These are phyloP conservation scores for Globisporangium spinosum DNA, from an alignment of 352 stramenopile species.

Conservation along the genomic window DNA sequence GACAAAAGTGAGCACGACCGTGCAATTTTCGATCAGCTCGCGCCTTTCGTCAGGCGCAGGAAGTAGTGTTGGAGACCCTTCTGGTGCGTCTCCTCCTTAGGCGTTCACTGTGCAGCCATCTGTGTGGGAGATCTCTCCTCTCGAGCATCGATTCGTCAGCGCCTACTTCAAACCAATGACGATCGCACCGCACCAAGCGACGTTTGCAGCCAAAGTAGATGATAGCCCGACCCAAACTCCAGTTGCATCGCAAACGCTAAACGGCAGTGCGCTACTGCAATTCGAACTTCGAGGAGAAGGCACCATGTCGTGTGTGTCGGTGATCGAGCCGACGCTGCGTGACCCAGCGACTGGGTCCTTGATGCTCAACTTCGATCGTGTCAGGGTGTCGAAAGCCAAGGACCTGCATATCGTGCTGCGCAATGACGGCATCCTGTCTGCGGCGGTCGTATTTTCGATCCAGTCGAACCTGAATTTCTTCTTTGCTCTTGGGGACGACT, in stretches of 20 bases:
- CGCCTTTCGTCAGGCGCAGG: not conserved
- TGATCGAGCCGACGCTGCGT: constrained; percentile 74
- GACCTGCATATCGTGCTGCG: constrained; percentile 64
- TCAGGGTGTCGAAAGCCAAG: constrained; percentile 72
- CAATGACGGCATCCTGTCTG: constrained; percentile 91
- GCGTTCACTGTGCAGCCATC: constrained; percentile 89
- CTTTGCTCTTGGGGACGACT: constrained; percentile 72
- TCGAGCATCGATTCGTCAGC: constrained; percentile 93
- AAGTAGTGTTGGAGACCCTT: not conserved
- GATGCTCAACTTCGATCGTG: constrained; percentile 78
- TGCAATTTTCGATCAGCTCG: constrained; percentile 76
- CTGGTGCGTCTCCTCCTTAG: constrained; percentile 7
- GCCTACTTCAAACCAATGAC: constrained; percentile 91
- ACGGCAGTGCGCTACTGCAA: constrained; percentile 42
- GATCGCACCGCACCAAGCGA: constrained; percentile 79
- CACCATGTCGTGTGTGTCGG: constrained; percentile 90
- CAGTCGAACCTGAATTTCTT: constrained; percentile 67
- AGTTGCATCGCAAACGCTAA: not conserved
- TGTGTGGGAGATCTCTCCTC: constrained; percentile 91
- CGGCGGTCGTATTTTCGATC: constrained; percentile 90
- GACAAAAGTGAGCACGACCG: constrained; percentile 91
- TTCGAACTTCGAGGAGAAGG: constrained; percentile 91
- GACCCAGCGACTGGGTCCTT: constrained; percentile 56
- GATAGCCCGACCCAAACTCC: constrained; percentile 48
- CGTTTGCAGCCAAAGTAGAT: constrained; percentile 82